Evolutionary conservation across 805 yeast genomes (phyloP), one percentile per base, ranked within the genome.

Genomic region (Candida taoyuanica): DNA sequence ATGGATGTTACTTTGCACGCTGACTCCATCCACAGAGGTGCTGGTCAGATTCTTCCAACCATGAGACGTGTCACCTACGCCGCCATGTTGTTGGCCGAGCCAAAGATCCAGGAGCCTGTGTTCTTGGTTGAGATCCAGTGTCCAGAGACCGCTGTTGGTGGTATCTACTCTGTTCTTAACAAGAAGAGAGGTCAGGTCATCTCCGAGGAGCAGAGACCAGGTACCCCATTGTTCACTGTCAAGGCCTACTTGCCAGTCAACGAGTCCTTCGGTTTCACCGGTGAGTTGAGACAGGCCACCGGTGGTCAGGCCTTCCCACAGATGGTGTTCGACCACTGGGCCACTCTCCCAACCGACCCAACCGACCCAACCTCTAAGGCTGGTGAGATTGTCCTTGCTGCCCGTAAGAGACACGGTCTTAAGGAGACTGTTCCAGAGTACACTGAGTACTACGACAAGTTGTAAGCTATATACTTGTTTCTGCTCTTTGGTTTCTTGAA

Each of bases 271-370:
- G 98, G 98, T 85, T 91, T 91, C 96, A 84, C 96, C 63, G 93
- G 94, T 78, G 96, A 89, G 66, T 84, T 91, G 68, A 87, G 98
- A 81, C 97, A 91, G 78, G 96, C 98, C 67, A 91, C 98, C 66
- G 97, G 96, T 85, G 98, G 98, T 74, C 98, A 91, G 81, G 98
- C 98, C 72, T 91, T 91, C 98, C 98, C 98, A 76, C 98, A 91
- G 78, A 80, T 93, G 95, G 94, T 93, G 72, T 93, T 91, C 74
- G 98, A 93, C 73, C 98, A 91, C 73, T 91, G 98, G 98, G 76
- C 87, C 56, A 71, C 86, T 62, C 75, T 93, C 78, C 64, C 67
- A 58, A 95, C 96, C 72, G 93, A 88, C 73, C 95, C 95, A 68
- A 73, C 84, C 57, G 98, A 91, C 74, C 81, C 89, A 67, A 56